Conservation (phyloP, 202 grass and related monocot genomes). For the Dendrocalamus latiflorus region DNA sequence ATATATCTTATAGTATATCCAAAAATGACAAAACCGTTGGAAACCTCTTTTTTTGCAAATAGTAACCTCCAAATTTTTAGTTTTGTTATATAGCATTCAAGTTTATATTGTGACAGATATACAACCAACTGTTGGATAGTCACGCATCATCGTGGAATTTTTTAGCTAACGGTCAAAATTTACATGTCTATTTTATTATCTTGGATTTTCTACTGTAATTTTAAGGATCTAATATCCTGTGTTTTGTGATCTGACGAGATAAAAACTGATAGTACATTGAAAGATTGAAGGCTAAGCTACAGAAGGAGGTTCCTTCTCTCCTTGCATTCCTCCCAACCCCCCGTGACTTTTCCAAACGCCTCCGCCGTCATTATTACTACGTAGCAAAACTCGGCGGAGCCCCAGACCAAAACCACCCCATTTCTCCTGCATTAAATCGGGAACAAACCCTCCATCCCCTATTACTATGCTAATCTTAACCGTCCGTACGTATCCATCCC, state of each 20-base stretch:
- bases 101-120: background rate
- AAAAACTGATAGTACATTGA: background rate
- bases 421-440: conserved; percentile 21
- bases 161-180: background rate
- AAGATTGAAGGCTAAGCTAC: background rate
- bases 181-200: background rate
- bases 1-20: too few relatives aligned
- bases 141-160: background rate
- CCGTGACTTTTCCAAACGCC: conserved; percentile 18
- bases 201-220: background rate
- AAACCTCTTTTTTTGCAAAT: too few relatives aligned
- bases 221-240: background rate
- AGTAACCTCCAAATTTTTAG: background rate
- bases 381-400: background rate
- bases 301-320: background rate
- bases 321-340: background rate
- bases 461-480: conserved; percentile 33
- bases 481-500: background rate
- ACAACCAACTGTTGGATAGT: background rate
- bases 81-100: background rate
- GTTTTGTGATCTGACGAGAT: background rate
- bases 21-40: too few relatives aligned
- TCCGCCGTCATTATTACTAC: conserved; percentile 12
- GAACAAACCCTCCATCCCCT: background rate
- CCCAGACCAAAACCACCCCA: background rate